Evolutionary conservation across 441 rosid species (phyloP).

Genomic region (Populus hybrid): DNA sequence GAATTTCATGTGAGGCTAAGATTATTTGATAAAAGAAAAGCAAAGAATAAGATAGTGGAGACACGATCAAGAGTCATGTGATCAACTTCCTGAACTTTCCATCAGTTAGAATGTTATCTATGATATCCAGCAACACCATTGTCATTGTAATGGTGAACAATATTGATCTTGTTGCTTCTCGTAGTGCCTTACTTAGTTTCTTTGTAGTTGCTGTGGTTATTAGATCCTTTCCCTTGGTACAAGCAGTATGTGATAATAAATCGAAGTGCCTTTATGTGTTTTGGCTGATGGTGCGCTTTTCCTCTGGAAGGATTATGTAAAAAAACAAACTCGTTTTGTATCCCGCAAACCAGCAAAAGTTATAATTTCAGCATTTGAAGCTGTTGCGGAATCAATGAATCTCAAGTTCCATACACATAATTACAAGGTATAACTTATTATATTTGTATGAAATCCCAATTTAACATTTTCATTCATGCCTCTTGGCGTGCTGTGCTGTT

Average conservation of each 20-base stretch:
- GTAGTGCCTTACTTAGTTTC: background rate
- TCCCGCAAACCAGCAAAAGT: constrained; percentile 65
- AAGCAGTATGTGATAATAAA: constrained; percentile 5
- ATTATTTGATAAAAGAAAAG: too few species aligned
- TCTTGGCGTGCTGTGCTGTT: background rate
- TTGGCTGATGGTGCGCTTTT: constrained; percentile 10
- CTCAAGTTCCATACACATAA: constrained; percentile 63
- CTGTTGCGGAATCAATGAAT: constrained; percentile 63
- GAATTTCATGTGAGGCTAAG: background rate
- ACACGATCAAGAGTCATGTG: background rate
- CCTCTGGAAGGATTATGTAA: constrained; percentile 63
- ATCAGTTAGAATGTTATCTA: background rate
- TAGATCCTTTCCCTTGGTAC: constrained; percentile 3
- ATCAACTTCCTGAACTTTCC: background rate
- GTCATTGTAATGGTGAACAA: background rate
- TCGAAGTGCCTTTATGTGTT: background rate
- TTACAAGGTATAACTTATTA: constrained; percentile 53
- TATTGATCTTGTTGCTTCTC: constrained; percentile 1
- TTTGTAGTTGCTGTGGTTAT: constrained; percentile 4
- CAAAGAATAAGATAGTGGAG: background rate
- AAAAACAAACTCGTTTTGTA: constrained; percentile 87
- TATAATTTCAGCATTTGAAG: constrained; percentile 64
- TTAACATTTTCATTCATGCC: background rate
- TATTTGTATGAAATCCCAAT: background rate
- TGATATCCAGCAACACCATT: background rate